Base-by-base conservation (phyloP, 345 rosid species). In the Ceriops tagal region DNA sequence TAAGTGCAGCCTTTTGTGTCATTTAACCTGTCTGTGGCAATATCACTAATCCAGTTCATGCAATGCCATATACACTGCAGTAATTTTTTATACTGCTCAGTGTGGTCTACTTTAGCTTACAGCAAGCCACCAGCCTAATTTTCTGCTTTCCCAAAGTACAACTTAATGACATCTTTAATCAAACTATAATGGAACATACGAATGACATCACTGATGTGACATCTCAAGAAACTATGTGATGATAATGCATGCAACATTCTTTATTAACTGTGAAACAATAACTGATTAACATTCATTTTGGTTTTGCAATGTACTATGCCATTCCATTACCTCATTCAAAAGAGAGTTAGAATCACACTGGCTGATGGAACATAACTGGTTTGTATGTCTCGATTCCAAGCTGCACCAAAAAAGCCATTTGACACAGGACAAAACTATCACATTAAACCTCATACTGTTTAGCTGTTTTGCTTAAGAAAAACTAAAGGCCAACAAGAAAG, bases 331-430 rank as follows among this genome's bases (percentile, higher is more conserved):
- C 97, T 93, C 96, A 76, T 93, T 93, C 70, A 88, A 70, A 68
- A 93, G 95, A 70, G 98, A 93, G 75, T 84, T 74, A 58, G 98
- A 79, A 78, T 91, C 86, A 83, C 98, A 89, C 63, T 89, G 91
- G 85, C 90, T 93, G 75, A 93, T 93, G 81, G 98, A 91, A 85
- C 98, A 93, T 63, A 93, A 81, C 80, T 87, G 89, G 78, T 89
- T 91, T 49, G 97, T 93, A 27, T 93, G 90, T 70, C 78, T 81
- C 77, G 96, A 93, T 77, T 87, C 97, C 71, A 85, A 85, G 86
- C 97, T 91, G 90, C 83, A 72, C 18, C 28, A 34, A 35, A 53
- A 39, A 47, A 26, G 57, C 28, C 63, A 56, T 15, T 49, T 27
- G 18, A 13, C 19, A 62, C 43, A 35, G 5, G 37, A 21, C 31